A percentile compares a stretch with the other conserved stretches of the same genome.
phyloP scores from a whole-genome alignment of 148 eudicot genomes.

The Amaranthus cruentus region DNA sequence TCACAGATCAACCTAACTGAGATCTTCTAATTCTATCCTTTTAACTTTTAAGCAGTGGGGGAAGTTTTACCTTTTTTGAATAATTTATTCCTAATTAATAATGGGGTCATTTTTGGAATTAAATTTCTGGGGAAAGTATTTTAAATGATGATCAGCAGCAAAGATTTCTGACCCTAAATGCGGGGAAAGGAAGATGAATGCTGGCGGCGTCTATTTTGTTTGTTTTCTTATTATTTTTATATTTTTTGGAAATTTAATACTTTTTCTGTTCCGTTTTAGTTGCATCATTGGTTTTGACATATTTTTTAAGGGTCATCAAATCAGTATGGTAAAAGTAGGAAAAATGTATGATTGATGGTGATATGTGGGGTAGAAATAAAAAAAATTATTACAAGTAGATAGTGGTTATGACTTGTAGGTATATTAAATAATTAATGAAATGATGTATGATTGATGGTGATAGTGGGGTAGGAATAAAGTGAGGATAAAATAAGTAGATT shows the following conservation, averaged over 20 bases:
- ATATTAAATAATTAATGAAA: too few species aligned
- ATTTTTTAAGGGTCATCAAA: too few species aligned
- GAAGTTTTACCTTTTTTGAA: neutral
- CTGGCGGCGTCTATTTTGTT: slow-evolving; percentile 33
- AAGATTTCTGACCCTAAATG: slow-evolving; percentile 47
- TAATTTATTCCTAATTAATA: neutral
- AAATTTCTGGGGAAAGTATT: slow-evolving; percentile 33
- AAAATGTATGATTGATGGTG: too few species aligned
- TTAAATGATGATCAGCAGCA: slow-evolving; percentile 40
- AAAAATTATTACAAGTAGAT: too few species aligned
- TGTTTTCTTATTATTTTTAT: neutral
- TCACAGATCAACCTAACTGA: slow-evolving; percentile 4
- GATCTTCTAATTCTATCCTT: neutral
- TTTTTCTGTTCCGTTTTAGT: too few species aligned
- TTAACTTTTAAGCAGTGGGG: neutral
- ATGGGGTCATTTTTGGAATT: slow-evolving; percentile 20
- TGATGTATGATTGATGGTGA: too few species aligned
- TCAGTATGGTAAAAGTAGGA: too few species aligned
- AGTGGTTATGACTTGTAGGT: too few species aligned
- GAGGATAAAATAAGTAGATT: too few species aligned
- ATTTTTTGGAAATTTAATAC: neutral
- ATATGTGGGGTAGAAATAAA: too few species aligned
- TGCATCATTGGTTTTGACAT: too few species aligned
- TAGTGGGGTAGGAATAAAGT: too few species aligned
- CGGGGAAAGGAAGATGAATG: slow-evolving; percentile 59